Conservation (phyloP, 2,329 filamentous ascomycete species). For the Epichloe amarillans region DNA sequence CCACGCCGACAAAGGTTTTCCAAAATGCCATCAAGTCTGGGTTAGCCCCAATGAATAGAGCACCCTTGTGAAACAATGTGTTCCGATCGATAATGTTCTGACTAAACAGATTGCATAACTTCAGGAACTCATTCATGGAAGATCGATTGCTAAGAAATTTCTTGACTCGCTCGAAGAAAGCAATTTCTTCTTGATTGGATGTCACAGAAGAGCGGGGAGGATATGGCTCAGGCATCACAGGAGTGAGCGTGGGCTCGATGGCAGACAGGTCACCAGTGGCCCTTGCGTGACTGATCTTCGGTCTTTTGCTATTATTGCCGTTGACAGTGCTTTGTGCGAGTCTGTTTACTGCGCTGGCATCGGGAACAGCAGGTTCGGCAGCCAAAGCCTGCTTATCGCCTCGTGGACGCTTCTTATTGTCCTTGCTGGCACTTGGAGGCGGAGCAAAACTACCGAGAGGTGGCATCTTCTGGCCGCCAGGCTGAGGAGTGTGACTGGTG, state of each 20-base stretch:
- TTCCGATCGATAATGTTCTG: slow-evolving; percentile 83
- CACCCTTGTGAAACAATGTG: slow-evolving; percentile 69
- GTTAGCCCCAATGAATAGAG: slow-evolving; percentile 76
- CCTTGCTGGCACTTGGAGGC: slow-evolving; percentile 66
- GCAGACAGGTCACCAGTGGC: slow-evolving; percentile 43
- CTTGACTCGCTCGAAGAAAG: slow-evolving; percentile 92
- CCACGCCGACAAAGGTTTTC: slow-evolving; percentile 68
- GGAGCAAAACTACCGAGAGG: slow-evolving; percentile 92
- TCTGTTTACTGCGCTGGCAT: slow-evolving; percentile 26
- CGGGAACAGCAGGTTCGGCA: slow-evolving; percentile 29
- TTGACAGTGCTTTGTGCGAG: slow-evolving; percentile 20
- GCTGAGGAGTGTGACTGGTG: slow-evolving; percentile 42
- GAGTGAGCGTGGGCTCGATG: slow-evolving; percentile 77
- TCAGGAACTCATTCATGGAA: slow-evolving; percentile 89
- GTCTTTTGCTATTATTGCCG: slow-evolving; percentile 41
- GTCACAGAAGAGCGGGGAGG: slow-evolving; percentile 59
- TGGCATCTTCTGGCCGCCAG: slow-evolving; percentile 63
- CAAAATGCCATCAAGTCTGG: slow-evolving; percentile 82
- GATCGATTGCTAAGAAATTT: slow-evolving; percentile 91
- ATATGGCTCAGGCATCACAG: slow-evolving; percentile 76
- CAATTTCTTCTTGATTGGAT: slow-evolving; percentile 73
- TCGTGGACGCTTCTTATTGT: slow-evolving; percentile 76
- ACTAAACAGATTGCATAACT: slow-evolving; percentile 90
- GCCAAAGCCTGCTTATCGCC: slow-evolving; percentile 40
- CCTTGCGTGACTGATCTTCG: slow-evolving; percentile 62